Evolutionary conservation across 2,329 filamentous ascomycete genomes (phyloP).

Genomic region (Cylindrodendrum hubeiense): DNA sequence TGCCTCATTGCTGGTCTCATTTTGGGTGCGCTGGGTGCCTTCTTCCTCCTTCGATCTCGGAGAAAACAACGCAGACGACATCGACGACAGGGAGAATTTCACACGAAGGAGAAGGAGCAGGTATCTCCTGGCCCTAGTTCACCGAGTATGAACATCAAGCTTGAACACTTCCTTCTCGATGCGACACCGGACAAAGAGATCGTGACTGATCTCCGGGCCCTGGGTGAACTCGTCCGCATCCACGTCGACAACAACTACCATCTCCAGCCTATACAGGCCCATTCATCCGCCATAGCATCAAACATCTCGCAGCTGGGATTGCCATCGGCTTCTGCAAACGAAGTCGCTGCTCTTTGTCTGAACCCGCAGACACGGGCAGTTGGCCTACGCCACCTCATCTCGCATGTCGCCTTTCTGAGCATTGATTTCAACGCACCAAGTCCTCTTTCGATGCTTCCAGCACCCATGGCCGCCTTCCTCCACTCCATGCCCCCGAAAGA

Average conservation of each 20-base stretch:
- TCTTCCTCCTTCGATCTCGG: conserved; percentile 30
- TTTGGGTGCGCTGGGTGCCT: neutral
- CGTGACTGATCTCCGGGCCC: conserved; percentile 46
- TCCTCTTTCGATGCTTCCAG: conserved; percentile 53
- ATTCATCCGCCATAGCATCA: conserved; percentile 35
- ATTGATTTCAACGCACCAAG: conserved; percentile 45
- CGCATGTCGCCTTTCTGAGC: conserved; percentile 51
- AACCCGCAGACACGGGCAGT: conserved; percentile 47
- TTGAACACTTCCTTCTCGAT: conserved; percentile 53
- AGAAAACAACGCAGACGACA: neutral
- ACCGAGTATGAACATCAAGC: conserved; percentile 32
- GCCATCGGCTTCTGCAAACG: conserved; percentile 16
- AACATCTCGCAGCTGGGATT: conserved; percentile 46
- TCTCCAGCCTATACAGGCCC: conserved; percentile 35
- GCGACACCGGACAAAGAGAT: conserved; percentile 53
- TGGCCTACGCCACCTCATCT: conserved; percentile 55
- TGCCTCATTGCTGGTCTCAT: neutral
- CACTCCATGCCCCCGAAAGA: conserved; percentile 46
- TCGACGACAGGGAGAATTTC: neutral
- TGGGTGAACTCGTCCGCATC: conserved; percentile 52
- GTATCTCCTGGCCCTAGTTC: neutral
- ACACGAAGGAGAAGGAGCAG: neutral
- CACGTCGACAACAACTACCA: conserved; percentile 58
- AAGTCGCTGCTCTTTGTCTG: conserved; percentile 47
- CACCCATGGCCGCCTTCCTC: conserved; percentile 46